Conservation (phyloP, 2,329 filamentous ascomycete species). For the Neopestalotiopsis clavispora region DNA sequence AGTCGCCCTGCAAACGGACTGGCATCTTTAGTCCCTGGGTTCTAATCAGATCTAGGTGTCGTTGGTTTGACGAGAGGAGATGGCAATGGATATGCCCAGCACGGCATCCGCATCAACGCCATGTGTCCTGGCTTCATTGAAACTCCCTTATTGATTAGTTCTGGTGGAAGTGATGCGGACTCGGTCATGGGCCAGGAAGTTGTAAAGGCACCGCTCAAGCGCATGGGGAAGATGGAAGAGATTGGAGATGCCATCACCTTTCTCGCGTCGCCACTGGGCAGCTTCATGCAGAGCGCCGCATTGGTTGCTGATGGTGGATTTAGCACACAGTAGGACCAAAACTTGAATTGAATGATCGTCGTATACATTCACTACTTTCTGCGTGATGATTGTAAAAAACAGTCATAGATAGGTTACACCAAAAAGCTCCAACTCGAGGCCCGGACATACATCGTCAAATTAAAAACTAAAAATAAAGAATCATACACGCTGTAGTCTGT, state of each 20-base stretch:
- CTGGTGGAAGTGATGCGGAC: slow-evolving; percentile 29
- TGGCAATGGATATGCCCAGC: slow-evolving; percentile 48
- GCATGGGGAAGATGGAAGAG: slow-evolving; percentile 49
- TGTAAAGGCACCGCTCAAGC: slow-evolving; percentile 49
- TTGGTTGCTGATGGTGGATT: slow-evolving; percentile 54
- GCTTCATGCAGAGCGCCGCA: slow-evolving; percentile 54
- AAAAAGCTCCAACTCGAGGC: background rate
- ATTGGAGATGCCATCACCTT: slow-evolving; percentile 58
- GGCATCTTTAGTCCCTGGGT: background rate
- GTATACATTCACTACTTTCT: background rate
- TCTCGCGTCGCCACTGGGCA: slow-evolving; percentile 55
- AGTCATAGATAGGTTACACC: background rate
- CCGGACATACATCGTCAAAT: background rate
- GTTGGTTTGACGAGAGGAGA: slow-evolving; percentile 49
- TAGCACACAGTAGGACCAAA: slow-evolving; percentile 22
- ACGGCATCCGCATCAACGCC: slow-evolving; percentile 63
- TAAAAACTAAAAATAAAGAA: background rate
- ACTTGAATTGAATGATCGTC: background rate
- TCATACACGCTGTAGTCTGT: background rate
- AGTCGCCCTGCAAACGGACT: slow-evolving; percentile 9
- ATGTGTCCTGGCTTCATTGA: slow-evolving; percentile 60
- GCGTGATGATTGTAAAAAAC: background rate
- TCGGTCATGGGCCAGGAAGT: slow-evolving; percentile 36
- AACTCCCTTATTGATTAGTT: slow-evolving; percentile 42
- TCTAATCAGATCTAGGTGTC: slow-evolving; percentile 34